Base-by-base conservation (phyloP, 352 stramenopile genomes). In the Globisporangium cylindrosporum region DNA sequence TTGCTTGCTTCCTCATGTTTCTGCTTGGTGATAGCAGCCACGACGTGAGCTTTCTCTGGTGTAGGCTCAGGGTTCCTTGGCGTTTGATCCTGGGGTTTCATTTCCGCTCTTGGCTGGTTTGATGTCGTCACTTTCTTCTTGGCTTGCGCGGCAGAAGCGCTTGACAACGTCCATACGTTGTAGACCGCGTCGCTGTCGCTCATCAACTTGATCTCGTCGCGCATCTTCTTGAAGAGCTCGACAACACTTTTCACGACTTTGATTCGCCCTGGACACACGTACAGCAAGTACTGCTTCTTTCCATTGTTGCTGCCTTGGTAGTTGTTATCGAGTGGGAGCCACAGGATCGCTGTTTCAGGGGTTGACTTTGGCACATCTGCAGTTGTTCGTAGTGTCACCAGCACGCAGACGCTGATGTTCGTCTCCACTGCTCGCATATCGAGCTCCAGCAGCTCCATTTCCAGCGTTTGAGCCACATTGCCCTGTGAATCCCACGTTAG, bases 401-500 rank as follows among this genome's bases (percentile, higher is more conserved):
- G 55, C 2, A 82, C 64, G 48, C 82, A 91, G 12, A 76, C 71
- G n/a, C 74, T 73, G 3, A 22, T 32, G 10, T 41, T 34, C 18
- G 46, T 64, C 5, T 66, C 68, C 7, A 22, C 38, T 5, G 73
- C 72, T 43, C 84, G 81, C 3, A 71, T 66, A n/a, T 86, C 48
- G 15, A 92, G 61, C 18, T 89, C 81, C n/a, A 80, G 38, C 1
- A 92, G 56, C 54, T 90, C 81, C 72, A 90, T 90, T 48, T 85
- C 75, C 24, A 92, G 72, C 5, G 77, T 89, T 51, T 89, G 68
- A 0, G 48, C 41, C 0, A 80, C 79, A 3, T 58, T 41, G 1
- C 84, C 84, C 59, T 88, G 71, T 0, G 80, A 79, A 56, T 92
- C 83, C 83, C 83, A 92, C 9, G 79, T 83, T 38, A 89, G 55